These are phyloP conservation scores for Wickerhamomyces bisporus DNA, from an alignment of 805 yeast genomes.

Conservation along the genomic window DNA sequence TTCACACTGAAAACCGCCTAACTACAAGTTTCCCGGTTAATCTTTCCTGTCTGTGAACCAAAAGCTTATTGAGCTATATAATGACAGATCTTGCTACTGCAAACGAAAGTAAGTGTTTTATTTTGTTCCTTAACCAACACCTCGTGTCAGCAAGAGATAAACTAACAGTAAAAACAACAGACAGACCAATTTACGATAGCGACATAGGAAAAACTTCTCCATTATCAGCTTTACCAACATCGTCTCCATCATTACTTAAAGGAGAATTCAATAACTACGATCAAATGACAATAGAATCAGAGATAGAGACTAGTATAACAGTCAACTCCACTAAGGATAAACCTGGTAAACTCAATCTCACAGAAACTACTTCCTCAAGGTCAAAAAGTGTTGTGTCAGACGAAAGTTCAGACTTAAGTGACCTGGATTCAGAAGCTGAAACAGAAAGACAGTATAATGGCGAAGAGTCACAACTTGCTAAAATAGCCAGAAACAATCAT, in stretches of 20 bases:
- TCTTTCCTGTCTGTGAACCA: too few relatives aligned
- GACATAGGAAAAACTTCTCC: constrained; percentile 25
- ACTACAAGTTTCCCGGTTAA: too few relatives aligned
- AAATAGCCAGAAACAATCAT: constrained; percentile 27
- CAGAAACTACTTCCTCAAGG: constrained; percentile 3
- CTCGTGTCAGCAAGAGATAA: too few relatives aligned
- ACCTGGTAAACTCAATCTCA: neutral
- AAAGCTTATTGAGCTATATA: neutral
- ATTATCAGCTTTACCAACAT: constrained; percentile 21
- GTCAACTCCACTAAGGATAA: neutral
- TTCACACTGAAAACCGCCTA: too few relatives aligned
- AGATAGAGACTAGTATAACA: constrained; percentile 1
- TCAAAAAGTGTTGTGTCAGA: constrained; percentile 21
- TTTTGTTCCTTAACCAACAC: neutral
- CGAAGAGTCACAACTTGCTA: constrained; percentile 34
- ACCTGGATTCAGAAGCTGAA: constrained; percentile 79
- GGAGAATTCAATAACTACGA: constrained; percentile 2
- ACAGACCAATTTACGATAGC: constrained; percentile 4
- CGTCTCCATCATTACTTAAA: constrained; percentile 18
- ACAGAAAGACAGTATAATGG: constrained; percentile 74
- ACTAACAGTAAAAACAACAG: constrained; percentile 3
- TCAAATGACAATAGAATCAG: constrained; percentile 4
- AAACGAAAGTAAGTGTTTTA: constrained; percentile 8
- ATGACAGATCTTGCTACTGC: constrained; percentile 19
- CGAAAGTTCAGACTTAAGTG: constrained; percentile 44